Percentiles rank a stretch among this genome's conserved stretches.
These are phyloP conservation scores for Fagopyrum tataricum DNA, from an alignment of 148 eudicot genomes.

Conservation along the genomic window DNA sequence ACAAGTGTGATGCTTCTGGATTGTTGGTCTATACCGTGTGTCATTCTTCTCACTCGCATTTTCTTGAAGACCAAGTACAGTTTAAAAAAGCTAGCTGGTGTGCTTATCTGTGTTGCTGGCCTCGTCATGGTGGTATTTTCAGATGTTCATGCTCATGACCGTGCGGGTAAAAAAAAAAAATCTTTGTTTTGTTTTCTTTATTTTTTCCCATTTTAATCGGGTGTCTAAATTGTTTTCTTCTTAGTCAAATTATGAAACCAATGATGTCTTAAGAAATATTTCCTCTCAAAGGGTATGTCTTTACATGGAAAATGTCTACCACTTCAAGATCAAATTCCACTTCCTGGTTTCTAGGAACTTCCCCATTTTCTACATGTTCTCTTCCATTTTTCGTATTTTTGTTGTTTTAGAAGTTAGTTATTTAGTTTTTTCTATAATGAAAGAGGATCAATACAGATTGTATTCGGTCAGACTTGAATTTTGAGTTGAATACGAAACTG, in stretches of 20 bases:
- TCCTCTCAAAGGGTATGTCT: not conserved
- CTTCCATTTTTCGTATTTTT: too few relatives aligned
- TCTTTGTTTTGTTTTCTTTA: not conserved
- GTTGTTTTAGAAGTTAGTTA: too few relatives aligned
- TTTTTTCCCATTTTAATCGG: not conserved
- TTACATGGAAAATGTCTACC: not conserved
- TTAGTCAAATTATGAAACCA: not conserved
- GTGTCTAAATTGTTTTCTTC: not conserved
- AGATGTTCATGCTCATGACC: constrained; percentile 66
- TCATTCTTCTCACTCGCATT: constrained; percentile 65
- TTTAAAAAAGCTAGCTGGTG: constrained; percentile 55
- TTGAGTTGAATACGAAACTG: too few relatives aligned
- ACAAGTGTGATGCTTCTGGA: constrained; percentile 91
- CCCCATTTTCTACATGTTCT: too few relatives aligned
- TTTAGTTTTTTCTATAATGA: too few relatives aligned
- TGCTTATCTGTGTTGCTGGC: constrained; percentile 66
- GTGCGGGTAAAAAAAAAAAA: constrained; percentile 51
- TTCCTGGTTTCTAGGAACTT: too few relatives aligned
- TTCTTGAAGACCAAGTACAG: constrained; percentile 81
- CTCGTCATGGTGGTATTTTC: constrained; percentile 66
- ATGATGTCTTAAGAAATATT: not conserved
- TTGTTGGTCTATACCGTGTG: constrained; percentile 89
- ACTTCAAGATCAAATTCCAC: not conserved
- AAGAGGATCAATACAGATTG: too few relatives aligned
- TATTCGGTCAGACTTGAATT: too few relatives aligned